Evolutionary conservation across 345 rosid species (phyloP), one percentile per base, ranked within the genome.

Genomic region (Firmiana major): DNA sequence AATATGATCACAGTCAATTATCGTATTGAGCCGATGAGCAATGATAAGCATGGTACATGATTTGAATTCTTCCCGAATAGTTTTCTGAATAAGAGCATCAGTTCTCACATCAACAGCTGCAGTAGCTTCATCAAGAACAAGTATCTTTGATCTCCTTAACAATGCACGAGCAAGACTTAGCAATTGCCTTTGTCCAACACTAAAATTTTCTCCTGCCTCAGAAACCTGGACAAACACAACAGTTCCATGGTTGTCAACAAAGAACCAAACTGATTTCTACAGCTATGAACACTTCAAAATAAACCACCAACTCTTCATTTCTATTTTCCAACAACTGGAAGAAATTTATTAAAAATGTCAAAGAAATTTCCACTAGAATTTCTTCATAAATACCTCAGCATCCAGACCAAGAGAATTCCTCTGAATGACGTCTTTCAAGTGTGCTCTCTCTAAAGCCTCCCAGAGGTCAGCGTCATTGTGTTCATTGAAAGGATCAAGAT

Each of bases 31-130:
- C 51, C 99, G 91, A 80, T 96, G 99, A 71, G 99, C 99, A 75
- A 96, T 96, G 77, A 96, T 90, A 40, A 96, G 90, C 99, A 96
- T 96, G 3, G 99, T 93, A 81, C 99, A 96, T 5, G 97, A 86
- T 81, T 83, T 96, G 78, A 96, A 96, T 79, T 96, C 99, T 85
- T 96, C 99, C 73, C 99, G 86, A 71, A 96, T 96, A 16, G 99
- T 96, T 87, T 93, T 94, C 87, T 96, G 99, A 78, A 96, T 96
- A 77, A 96, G 90, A 73, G 97, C 97, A 86, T 96, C 99, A 7
- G 99, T 96, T 83, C 99, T 89, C 45, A 96, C 99, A 79, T 96
- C 99, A 69, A 96, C 99, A 80, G 99, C 98, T 55, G 99, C 99
- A 73, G 99, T 96, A 70, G 99, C 99, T 87, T 96, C 99, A 82